Base-by-base conservation (phyloP, 257 asterid species). In the Nyctanthes arbortristis region DNA sequence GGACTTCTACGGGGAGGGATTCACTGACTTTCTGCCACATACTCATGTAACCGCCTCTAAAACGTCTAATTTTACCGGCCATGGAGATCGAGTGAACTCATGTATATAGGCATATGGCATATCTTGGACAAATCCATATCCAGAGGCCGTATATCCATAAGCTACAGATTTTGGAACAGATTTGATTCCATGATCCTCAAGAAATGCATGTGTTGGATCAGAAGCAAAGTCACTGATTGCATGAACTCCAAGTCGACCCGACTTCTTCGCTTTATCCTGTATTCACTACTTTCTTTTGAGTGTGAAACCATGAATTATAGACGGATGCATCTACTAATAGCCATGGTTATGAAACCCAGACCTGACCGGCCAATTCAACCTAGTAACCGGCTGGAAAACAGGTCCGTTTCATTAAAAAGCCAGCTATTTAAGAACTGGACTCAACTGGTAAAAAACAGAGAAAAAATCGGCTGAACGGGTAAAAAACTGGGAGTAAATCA, bases 1-100 rank as follows among this genome's bases (percentile, higher is more conserved):
- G 84, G 66, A 88, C 75, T 76, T 84, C 27, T 70, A 78, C 65
- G 32, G 92, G 88, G 61, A 90, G 69, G 40, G 85, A 77, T 63
- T 79, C 73, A 43, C 89, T 75, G 28, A 88, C 62, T 68, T 76
- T 86, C 37, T 83, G 85, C 97, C 97, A 88, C 16, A 90, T 79
- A 65, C 85, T 84, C 80, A 76, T 87, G 75, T 90, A 90, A 37
- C 97, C 97, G 11, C 88, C 94, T 82, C 71, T 86, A 13, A 90
- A 88, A 20, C 97, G 91, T 54, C 90, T 73, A n/a, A 90, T 90
- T 73, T 86, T 90, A 34, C 96, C 97, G 9, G 92, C 96, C 94
- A 90, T 88, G 10, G 97, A 90, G 97, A 88, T 60, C 89, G 77
- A 6, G 87, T 90, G 78, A 90, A 90, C 71, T 90, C 97, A 33